Conservation (phyloP, 306 rosid species). For the Ziziphus jujuba region DNA sequence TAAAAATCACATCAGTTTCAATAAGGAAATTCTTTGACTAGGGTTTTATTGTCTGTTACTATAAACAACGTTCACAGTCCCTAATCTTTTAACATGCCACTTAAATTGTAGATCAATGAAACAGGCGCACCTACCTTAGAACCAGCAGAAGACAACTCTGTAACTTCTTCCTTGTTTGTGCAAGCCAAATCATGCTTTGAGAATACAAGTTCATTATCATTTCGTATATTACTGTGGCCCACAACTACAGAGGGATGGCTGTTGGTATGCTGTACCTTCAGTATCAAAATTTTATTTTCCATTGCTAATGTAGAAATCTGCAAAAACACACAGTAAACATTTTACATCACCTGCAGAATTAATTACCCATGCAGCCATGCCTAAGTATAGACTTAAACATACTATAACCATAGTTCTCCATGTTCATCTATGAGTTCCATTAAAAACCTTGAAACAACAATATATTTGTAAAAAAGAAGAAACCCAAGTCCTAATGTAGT, state of each 20-base stretch:
- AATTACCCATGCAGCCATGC: not conserved
- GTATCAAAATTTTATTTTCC: constrained; percentile 65
- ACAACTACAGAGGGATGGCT: constrained; percentile 31
- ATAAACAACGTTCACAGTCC: not conserved
- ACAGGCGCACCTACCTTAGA: constrained; percentile 46
- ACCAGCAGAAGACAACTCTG: constrained; percentile 31
- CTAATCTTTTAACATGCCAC: not conserved
- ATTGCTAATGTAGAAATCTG: constrained; percentile 69
- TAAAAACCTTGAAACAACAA: too few relatives aligned
- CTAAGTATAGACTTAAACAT: not conserved
- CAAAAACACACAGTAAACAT: constrained; percentile 33
- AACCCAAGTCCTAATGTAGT: too few relatives aligned
- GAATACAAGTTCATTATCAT: constrained; percentile 21
- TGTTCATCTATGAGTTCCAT: not conserved
- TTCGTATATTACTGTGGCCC: constrained; percentile 19
- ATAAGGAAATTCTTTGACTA: too few relatives aligned
- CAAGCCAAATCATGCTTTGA: constrained; percentile 29
- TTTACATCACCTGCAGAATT: constrained; percentile 19
- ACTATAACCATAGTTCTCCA: constrained; percentile 11
- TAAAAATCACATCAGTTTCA: too few relatives aligned
- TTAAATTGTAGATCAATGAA: not conserved
- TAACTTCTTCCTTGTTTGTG: constrained; percentile 41
- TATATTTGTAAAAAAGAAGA: too few relatives aligned
- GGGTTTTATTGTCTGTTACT: too few relatives aligned
- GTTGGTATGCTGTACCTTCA: constrained; percentile 59